Evolutionary conservation across 2,329 filamentous ascomycete genomes (phyloP).

Genomic region (Fusarium pseudoanthophilum): DNA sequence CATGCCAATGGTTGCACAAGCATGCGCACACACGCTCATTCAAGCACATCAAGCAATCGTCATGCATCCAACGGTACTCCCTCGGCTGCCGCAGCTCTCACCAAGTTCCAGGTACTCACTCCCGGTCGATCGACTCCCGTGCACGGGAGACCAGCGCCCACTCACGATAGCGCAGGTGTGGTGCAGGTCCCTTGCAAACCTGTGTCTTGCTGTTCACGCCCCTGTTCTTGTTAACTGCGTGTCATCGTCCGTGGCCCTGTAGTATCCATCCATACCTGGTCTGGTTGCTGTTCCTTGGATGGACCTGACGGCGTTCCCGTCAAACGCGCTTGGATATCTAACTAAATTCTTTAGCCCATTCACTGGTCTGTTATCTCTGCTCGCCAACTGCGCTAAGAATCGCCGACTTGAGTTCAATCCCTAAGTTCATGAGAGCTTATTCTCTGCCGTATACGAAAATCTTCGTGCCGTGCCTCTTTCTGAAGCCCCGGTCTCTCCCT

Average conservation of each 20-base stretch:
- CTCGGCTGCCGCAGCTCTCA: conserved; percentile 33
- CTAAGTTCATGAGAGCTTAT: background rate
- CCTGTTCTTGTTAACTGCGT: conserved; percentile 37
- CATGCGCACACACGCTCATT: background rate
- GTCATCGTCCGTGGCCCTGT: conserved; percentile 32
- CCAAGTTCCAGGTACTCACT: conserved; percentile 23
- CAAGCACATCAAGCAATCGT: conserved; percentile 8
- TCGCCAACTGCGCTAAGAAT: conserved; percentile 14
- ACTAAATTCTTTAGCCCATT: conserved; percentile 10
- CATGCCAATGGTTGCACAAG: conserved; percentile 5
- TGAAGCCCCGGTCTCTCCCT: background rate
- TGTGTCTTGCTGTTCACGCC: conserved; percentile 20
- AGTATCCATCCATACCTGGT: conserved; percentile 22
- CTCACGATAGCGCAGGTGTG: conserved; percentile 3
- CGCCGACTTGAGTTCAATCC: background rate
- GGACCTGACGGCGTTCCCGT: conserved; percentile 33
- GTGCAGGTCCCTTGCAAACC: conserved; percentile 16
- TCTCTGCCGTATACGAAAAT: conserved; percentile 4
- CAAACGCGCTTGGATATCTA: conserved; percentile 16
- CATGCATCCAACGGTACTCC: conserved; percentile 32
- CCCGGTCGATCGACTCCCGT: conserved; percentile 33
- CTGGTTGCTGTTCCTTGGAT: conserved; percentile 23
- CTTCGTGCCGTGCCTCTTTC: conserved; percentile 4
- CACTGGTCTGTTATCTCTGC: conserved; percentile 23
- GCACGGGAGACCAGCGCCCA: conserved; percentile 22